Evolutionary conservation across 441 rosid species (phyloP), one percentile per base, ranked within the genome.

Genomic region (Euphorbia schlechtendalii): DNA sequence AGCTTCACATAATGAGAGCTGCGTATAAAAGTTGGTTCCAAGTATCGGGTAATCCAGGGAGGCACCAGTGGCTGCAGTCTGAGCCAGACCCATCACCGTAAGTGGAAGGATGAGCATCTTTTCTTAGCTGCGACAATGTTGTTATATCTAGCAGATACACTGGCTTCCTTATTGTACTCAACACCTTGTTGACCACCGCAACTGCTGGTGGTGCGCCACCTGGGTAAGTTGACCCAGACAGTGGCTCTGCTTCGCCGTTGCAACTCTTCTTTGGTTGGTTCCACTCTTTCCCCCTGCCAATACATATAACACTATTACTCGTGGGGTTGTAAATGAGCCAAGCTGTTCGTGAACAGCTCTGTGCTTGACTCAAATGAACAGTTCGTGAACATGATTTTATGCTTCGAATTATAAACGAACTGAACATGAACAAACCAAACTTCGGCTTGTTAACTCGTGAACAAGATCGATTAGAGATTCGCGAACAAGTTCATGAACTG

Each of bases 31-130:
- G 83, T 69, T 81, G 86, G 70, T 90, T 93, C 99, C 99, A 89
- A 55, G 93, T 83, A 74, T 93, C 99, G 0, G 99, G 99, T 74
- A 93, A 89, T 13, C 99, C 97, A 4, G 89, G 78, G 54, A 93
- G 82, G 71, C 97, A 93, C 97, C 99, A 93, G 27, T 93, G 99
- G 81, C 93, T 93, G 79, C 99, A 93, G 64, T 93, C 99, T 71
- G 72, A 73, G 9, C 76, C 78, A 24, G 54, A 66, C 0, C 76
- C 77, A 8, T 40, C 78, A 17, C 95, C 88, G 20, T 85, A 93
- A 6, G 71, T 41, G 1, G 99, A 88, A 55, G 99, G 99, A 67
- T 93, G 99, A 0, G 90, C 97, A 73, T 93, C 99, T 80, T 86
- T 93, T 2, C 96, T 84, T 49, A 93, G 76, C 80, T 87, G 67